These are phyloP conservation scores for Aspergillus puulaauensis DNA, from an alignment of 2,329 filamentous ascomycete species.

Conservation along the genomic window DNA sequence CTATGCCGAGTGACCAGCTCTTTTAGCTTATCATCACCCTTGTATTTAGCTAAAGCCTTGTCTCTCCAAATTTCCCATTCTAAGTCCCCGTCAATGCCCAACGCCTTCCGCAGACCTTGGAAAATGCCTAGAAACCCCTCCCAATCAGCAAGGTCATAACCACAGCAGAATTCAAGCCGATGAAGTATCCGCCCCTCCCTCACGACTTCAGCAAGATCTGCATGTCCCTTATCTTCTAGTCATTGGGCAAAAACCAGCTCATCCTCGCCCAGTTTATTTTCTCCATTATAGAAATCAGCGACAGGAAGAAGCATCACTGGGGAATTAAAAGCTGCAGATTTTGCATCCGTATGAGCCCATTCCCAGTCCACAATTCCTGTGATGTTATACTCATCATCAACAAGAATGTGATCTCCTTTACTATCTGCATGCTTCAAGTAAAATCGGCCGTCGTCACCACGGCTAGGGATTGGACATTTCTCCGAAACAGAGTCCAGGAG, in stretches of 20 bases:
- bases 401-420: constrained; percentile 51
- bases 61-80: constrained; percentile 43
- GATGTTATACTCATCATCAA: constrained; percentile 48
- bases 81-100: constrained; percentile 34
- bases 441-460: constrained; percentile 32
- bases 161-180: constrained; percentile 44
- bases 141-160: constrained; percentile 45
- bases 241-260: constrained; percentile 37
- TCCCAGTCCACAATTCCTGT: constrained; percentile 53
- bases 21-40: constrained; percentile 16
- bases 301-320: constrained; percentile 42
- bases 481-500: constrained; percentile 36
- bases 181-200: constrained; percentile 41
- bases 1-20: not conserved
- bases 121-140: constrained; percentile 46
- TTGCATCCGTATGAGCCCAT: constrained; percentile 35
- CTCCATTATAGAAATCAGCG: constrained; percentile 42
- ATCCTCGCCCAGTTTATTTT: constrained; percentile 38
- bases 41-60: constrained; percentile 36
- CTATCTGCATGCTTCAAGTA: constrained; percentile 51
- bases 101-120: constrained; percentile 37
- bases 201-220: constrained; percentile 39
- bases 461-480: constrained; percentile 13
- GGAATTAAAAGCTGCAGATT: constrained; percentile 45
- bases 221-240: constrained; percentile 35